Conservation (phyloP, 768 basidiomycete genomes). For the Tricholoma saponaceum region DNA sequence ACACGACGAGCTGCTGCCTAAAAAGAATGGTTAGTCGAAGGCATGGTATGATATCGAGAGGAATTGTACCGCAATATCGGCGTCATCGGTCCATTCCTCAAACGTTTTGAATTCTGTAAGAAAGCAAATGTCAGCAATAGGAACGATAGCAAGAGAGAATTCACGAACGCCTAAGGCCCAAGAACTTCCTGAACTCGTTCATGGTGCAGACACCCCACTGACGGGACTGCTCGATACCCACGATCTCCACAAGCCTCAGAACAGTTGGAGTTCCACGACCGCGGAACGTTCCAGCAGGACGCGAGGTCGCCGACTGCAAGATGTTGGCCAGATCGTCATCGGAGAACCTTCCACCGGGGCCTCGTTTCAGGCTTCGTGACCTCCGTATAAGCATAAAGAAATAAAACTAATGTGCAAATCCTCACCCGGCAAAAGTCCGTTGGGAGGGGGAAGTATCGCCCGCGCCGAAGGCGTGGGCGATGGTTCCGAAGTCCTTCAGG, state of each 20-base stretch:
- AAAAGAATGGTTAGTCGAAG: neutral
- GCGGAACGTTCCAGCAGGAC: constrained; percentile 41
- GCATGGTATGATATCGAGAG: neutral
- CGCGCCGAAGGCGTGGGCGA: constrained; percentile 14
- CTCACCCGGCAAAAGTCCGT: constrained; percentile 47
- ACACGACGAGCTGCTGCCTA: constrained; percentile 24
- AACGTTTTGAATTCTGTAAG: constrained; percentile 37
- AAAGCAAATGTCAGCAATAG: neutral
- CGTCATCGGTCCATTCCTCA: constrained; percentile 52
- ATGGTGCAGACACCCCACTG: constrained; percentile 53
- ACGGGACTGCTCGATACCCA: constrained; percentile 52
- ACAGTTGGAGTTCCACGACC: constrained; percentile 44
- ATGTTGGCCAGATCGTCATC: constrained; percentile 49
- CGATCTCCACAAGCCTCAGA: constrained; percentile 49
- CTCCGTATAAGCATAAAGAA: neutral
- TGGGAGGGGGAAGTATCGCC: constrained; percentile 22
- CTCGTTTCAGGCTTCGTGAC: constrained; percentile 38
- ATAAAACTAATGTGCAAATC: neutral
- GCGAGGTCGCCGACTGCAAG: constrained; percentile 41
- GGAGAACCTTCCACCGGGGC: constrained; percentile 42
- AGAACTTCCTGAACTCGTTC: constrained; percentile 52
- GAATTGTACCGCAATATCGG: constrained; percentile 35
- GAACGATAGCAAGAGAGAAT: neutral
- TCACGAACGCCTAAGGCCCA: constrained; percentile 39
- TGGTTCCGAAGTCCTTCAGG: constrained; percentile 18